Evolutionary conservation across 495 filamentous ascomycete genomes (phyloP), one percentile per base, ranked within the genome.

Genomic region (Neurospora tetrasperma): DNA sequence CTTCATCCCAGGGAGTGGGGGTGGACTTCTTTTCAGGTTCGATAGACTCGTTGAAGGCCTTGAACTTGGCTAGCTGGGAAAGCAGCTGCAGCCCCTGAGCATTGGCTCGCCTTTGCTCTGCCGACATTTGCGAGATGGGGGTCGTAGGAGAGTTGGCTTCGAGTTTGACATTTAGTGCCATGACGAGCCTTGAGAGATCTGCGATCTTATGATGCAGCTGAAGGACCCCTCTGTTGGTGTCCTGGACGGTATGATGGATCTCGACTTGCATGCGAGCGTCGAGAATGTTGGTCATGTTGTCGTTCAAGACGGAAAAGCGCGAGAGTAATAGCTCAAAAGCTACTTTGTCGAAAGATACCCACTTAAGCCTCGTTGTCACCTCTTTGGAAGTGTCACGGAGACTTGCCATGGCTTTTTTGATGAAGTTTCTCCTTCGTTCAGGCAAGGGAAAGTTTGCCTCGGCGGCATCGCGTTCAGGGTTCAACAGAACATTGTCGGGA

Each of bases 11-110:
- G 7, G 78, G 74, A 11, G 72, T 71, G 12, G 54, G 54, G 27
- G 12, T 35, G 1, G 14, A 31, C 43, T 75, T 78, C 48, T 70
- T 78, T 69, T 76, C 73, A 10, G 77, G 75, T 42, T 84, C 82
- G 68, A 85, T 80, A 23, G 81, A 80, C 75, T 83, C 78, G 71
- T 84, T 85, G 74, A 85, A 85, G 14, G 83, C 83, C 76, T 85
- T 85, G 80, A 85, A 85, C 74, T 82, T 82, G 74, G 83, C 83
- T 18, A 85, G 76, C 72, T 83, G 78, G 5, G 82, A 80, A 40
- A 85, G 70, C 3, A 82, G 75, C 71, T 83, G 76, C 18, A 81
- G 77, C 1, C 78, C 78, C 48, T 78, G 75, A 27, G 78, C 79
- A 48, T 80, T 82, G 69, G 78, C 76, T 6, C 75, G 78, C 70